Evolutionary conservation across 73 alveolate genomes (phyloP).

Genomic region (Paraurostyla sp.): DNA sequence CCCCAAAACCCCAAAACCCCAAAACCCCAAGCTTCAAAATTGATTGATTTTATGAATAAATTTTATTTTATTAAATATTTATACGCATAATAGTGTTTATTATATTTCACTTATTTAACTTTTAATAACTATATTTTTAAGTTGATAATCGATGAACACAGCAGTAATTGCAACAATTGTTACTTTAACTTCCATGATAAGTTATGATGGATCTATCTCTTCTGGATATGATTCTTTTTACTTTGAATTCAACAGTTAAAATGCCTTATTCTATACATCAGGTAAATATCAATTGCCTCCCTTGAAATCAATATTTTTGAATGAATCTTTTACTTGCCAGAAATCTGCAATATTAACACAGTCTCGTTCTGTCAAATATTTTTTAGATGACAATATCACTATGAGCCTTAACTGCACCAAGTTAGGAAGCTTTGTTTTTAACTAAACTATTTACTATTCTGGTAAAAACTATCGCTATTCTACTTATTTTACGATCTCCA

Average conservation of each 20-base stretch:
- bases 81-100: no score
- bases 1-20: no score
- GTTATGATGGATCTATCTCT: constrained; percentile 18
- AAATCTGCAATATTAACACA: background rate
- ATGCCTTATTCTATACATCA: background rate
- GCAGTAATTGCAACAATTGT: background rate
- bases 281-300: background rate
- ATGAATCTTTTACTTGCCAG: background rate
- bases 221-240: background rate
- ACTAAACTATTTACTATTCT: no score
- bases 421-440: no score
- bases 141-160: no score
- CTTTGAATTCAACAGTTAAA: background rate
- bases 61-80: no score
- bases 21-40: no score
- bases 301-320: background rate
- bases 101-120: no score
- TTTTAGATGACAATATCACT: background rate
- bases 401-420: background rate
- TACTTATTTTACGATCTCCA: no score
- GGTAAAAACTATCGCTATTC: no score
- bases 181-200: background rate
- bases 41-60: no score
- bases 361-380: background rate
- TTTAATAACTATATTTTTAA: no score